Base-by-base conservation (phyloP, 352 stramenopile species). In the Phytophthora fragariae region DNA sequence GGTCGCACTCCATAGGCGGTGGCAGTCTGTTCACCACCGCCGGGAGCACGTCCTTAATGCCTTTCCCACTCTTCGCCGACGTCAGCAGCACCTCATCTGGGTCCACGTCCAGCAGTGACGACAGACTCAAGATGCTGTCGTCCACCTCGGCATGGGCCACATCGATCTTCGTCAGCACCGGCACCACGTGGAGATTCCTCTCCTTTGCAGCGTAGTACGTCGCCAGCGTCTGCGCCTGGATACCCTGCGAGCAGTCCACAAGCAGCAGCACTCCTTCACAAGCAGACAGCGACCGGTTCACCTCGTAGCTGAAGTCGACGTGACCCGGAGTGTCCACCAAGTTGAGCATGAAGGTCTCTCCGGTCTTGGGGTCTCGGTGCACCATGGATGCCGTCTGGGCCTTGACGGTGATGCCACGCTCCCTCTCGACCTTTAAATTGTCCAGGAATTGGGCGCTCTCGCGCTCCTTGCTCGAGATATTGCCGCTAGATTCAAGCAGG, bases 381-480 rank as follows among this genome's bases (percentile, higher is more conserved):
- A 99, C 77, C 97, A 99, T 99, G 7, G 94, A 98, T 14, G 97
- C 97, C 10, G 97, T 99, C 60, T 98, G 96, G 6, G 98, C 97
- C 82, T 99, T 99, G 17, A 99, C 98, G 0, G 98, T 99, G 69
- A 99, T 99, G 21, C 98, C 98, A 31, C 98, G 94, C 79, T 99
- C 96, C 39, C 95, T 81, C 80, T 99, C 98, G 3, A 91, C 89
- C 75, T 95, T 91, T 44, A 99, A 86, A 49, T 94, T 99, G 81
- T 99, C 97, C 21, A 96, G 72, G 60, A 92, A 88, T 64, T 96
- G 91, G 33, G 89, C 91, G 50, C 86, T 93, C 29, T 96, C 90
- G 31, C 91, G 86, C 54, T 96, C 86, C 31, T 89, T 81, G 49
- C 91, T 89, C 47, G 86, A 94, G 73, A 97, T 97, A 79, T 97